Base-by-base conservation (phyloP, 2,329 filamentous ascomycete genomes). In the Truncatella angustata region DNA sequence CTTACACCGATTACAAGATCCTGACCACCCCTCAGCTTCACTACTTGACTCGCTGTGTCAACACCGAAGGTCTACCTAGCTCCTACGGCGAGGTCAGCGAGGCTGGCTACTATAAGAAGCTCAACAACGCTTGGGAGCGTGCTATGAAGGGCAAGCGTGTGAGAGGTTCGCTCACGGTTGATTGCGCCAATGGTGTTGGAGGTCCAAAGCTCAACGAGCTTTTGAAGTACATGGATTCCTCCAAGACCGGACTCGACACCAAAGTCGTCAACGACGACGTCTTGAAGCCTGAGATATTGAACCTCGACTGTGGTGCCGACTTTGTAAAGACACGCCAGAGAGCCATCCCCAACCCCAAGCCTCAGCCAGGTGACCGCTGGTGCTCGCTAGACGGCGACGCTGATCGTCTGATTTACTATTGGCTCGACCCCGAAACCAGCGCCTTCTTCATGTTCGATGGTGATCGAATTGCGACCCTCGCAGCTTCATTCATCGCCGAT, bases 21-120 rank as follows among this genome's bases (percentile, higher is more conserved):
- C 79, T 97, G 64, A 97, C 94, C 11, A 99, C 94, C 3, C 94
- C 94, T n/a, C 94, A 97, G 74, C 81, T 99, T 53, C 94, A 99
- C 76, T 99, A 99, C 73, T 80, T 97, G 58, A 93, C 93, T 28
- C 90, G 94, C 58, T 96, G 92, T 71, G 83, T 91, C 73, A 99
- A 99, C 75, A 97, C 93, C 1, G 82, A 94, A 63, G 90, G 88
- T 55, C 95, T 90, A 2, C 86, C 88, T 51, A 86, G 91, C 61
- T 83, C 91, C 16, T 99, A 97, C 67, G 94, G 94, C 52, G 85
- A 91, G 66, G 83, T 91, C 49, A 96, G 88, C 56, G 93, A 97
- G 75, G 78, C 84, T 53, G 94, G 94, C 32, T 99, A 99, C 75
- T 97, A 97, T 71, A 83, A 94, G 73, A 99, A 99, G 78, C 82